These are phyloP conservation scores for Exophiala calicioides DNA, from an alignment of 2,329 filamentous ascomycete species.

Conservation along the genomic window DNA sequence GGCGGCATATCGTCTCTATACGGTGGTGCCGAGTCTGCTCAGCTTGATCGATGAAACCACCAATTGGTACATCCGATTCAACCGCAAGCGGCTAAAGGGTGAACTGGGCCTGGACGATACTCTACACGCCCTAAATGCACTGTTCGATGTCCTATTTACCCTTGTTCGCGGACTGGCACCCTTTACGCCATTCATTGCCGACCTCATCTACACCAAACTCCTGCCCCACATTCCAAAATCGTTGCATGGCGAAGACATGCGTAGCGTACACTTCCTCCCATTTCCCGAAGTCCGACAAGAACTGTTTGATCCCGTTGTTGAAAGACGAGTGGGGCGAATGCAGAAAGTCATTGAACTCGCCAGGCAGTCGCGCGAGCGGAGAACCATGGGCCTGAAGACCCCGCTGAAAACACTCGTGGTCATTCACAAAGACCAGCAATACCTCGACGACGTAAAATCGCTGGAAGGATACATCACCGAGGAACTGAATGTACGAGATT, in stretches of 20 bases:
- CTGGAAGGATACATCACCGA: constrained; percentile 86
- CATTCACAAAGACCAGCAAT: constrained; percentile 78
- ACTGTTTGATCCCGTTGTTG: constrained; percentile 81
- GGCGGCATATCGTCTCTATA: constrained; percentile 74
- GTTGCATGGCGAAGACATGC: constrained; percentile 68
- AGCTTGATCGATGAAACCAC: constrained; percentile 83
- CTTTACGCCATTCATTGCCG: constrained; percentile 93
- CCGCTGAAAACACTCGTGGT: constrained; percentile 87
- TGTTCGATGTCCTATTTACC: constrained; percentile 91
- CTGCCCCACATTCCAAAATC: constrained; percentile 77
- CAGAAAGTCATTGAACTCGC: constrained; percentile 92
- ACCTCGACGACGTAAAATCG: constrained; percentile 82
- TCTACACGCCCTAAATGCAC: constrained; percentile 83
- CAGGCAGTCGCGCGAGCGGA: constrained; percentile 80
- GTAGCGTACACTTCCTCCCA: constrained; percentile 87
- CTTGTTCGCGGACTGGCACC: constrained; percentile 85
- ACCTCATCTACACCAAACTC: constrained; percentile 87
- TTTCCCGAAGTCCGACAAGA: constrained; percentile 89
- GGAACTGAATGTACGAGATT: constrained; percentile 85
- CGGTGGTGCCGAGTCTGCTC: constrained; percentile 77
- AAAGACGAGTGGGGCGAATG: constrained; percentile 86
- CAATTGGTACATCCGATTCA: constrained; percentile 93
- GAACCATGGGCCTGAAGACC: constrained; percentile 82
- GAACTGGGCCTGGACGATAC: constrained; percentile 85
- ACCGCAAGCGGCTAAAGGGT: constrained; percentile 80